A percentile compares a stretch with the other conserved stretches of the same genome.
Conservation (phyloP, 371 early-diverging fungal genomes). For the Basidiobolus meristosporus region DNA sequence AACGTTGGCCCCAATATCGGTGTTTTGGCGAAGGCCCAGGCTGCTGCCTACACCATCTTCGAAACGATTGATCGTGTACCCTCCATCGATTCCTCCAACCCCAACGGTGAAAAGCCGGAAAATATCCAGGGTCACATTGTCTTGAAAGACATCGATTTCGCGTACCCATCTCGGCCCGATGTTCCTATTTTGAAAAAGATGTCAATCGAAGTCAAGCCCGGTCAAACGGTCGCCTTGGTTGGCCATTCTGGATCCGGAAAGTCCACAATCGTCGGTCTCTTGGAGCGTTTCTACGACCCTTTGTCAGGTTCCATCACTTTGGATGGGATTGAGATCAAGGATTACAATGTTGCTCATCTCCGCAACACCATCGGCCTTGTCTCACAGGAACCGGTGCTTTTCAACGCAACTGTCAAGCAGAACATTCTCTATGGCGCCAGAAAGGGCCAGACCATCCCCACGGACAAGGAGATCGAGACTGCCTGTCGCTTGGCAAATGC, state of each 20-base stretch:
- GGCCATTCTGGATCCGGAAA: slow-evolving; percentile 79
- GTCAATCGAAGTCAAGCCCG: slow-evolving; percentile 39
- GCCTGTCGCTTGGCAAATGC: slow-evolving; percentile 46
- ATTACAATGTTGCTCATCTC: slow-evolving; percentile 43
- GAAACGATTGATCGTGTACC: slow-evolving; percentile 56
- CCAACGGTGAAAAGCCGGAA: slow-evolving; percentile 23
- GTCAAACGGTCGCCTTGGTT: slow-evolving; percentile 64
- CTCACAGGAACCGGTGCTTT: slow-evolving; percentile 73
- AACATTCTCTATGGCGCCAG: slow-evolving; percentile 53
- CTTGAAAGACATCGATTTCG: slow-evolving; percentile 43
- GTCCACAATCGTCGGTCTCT: slow-evolving; percentile 68
- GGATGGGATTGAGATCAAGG: slow-evolving; percentile 48
- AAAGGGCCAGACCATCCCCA: slow-evolving; percentile 8
- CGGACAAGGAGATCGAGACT: slow-evolving; percentile 7
- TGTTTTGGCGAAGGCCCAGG: too few species aligned
- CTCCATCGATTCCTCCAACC: slow-evolving; percentile 30
- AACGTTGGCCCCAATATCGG: too few species aligned
- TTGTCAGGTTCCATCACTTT: slow-evolving; percentile 31
- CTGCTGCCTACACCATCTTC: slow-evolving; percentile 46
- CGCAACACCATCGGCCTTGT: slow-evolving; percentile 71
- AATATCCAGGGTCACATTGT: slow-evolving; percentile 45
- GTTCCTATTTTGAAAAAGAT: slow-evolving; percentile 39
- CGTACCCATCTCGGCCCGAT: slow-evolving; percentile 60
- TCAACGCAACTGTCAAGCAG: slow-evolving; percentile 58
- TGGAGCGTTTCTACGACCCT: slow-evolving; percentile 83